Evolutionary conservation across 2,329 filamentous ascomycete genomes (phyloP).

Genomic region (Fusarium sp.): DNA sequence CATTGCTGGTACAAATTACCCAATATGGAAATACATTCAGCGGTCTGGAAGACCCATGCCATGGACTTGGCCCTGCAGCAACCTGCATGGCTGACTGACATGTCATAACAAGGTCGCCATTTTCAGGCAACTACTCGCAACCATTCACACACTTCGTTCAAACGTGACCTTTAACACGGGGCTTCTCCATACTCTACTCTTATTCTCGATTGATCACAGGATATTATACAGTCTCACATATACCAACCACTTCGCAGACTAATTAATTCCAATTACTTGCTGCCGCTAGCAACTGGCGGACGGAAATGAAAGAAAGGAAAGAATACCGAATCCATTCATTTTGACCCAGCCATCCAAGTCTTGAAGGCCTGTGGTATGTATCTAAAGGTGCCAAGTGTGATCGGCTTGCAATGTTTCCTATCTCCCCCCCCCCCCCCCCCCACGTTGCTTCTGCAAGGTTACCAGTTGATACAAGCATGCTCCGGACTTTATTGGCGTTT

Average conservation of each 20-base stretch:
- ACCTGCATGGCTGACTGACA: conserved; percentile 12
- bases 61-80: conserved; percentile 3
- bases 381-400: conserved; percentile 8
- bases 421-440: conserved; percentile 2
- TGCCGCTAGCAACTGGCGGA: neutral
- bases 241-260: neutral
- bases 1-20: conserved; percentile 1
- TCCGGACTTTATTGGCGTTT: conserved; percentile 8
- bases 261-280: neutral
- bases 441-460: conserved; percentile 13
- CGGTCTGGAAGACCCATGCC: conserved; percentile 3
- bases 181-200: neutral
- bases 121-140: neutral
- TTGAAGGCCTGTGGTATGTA: neutral
- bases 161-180: conserved; percentile 1
- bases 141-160: neutral
- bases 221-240: neutral
- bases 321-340: neutral
- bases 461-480: conserved; percentile 11
- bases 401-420: conserved; percentile 5
- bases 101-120: conserved; percentile 7
- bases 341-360: conserved; percentile 5
- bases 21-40: conserved; percentile 1
- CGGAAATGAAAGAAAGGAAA: neutral
- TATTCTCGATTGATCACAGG: neutral